Evolutionary conservation across 148 eudicot genomes (phyloP), one percentile per base, ranked within the genome.

Genomic region (Camellia lanceoleosa): DNA sequence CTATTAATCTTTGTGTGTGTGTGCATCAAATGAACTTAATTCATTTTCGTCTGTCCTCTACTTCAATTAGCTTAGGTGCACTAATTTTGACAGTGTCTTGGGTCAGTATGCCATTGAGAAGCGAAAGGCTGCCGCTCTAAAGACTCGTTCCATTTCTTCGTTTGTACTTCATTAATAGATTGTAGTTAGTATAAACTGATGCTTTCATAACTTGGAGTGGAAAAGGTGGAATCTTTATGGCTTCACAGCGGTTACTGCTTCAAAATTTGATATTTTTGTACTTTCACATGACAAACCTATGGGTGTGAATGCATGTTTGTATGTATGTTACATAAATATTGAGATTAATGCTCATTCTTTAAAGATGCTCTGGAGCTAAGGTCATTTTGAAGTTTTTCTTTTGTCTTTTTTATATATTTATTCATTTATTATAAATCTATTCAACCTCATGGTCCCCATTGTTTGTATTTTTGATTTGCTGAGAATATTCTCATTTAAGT

Each of bases 201-300:
- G 43, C 43, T 47, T 47, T 16, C 38, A 51, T 11, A 15, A 10
- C 16, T 70, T 71, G 41, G 59, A 71, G 49, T 5, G 38, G 74
- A 49, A 51, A 71, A 71, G 59, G 58, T 49, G 74, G 74, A 71
- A 71, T 7, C 58, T n/a, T 71, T 51, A 20, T 12, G 9, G 59
- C 59, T 49, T 49, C 52, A 7, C 3, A 49, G 7, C 4, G 3
- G 74, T 55, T 49, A 51, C 42, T 71, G 59, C 42, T 20, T 41
- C 74, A 41, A 49, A 49, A 71, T 51, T 71, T 49, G 58, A 49
- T 71, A 12, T 71, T 20, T 49, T 11, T 49, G 3, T 49, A 71
- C 7, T 2, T 5, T 1, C 12, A 20, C 59, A 52, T 47, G 16
- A 71, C 23, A 69, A 69, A 46, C 56, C 38, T 3, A 23, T 19